phyloP scores from a whole-genome alignment of 495 filamentous ascomycete genomes.

The Xylaria castorea region DNA sequence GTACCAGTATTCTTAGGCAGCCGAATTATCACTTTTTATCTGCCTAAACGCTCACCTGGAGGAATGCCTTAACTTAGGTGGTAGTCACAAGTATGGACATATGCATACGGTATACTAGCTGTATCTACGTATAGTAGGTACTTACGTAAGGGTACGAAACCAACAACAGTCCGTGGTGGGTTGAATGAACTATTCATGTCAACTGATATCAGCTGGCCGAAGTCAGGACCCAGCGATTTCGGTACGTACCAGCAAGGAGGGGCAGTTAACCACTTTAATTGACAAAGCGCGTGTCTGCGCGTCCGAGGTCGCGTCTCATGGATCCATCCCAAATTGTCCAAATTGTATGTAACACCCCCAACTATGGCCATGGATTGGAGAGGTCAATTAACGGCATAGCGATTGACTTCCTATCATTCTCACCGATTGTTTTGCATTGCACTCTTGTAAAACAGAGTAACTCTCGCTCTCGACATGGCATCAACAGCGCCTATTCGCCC shows the following conservation, averaged over 20 bases:
- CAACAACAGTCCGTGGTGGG: too few species aligned
- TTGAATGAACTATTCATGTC: not conserved
- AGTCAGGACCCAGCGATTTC: not conserved
- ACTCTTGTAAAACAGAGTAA: not conserved
- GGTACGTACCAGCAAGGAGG: not conserved
- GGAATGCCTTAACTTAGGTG: not conserved
- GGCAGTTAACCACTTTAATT: conserved; percentile 28
- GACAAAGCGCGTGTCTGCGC: conserved; percentile 19
- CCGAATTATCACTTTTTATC: conserved; percentile 7
- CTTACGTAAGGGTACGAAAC: too few species aligned
- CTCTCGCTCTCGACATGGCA: conserved; percentile 45
- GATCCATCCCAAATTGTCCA: not conserved
- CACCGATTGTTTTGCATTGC: not conserved
- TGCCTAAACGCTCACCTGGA: not conserved
- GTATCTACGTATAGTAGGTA: too few species aligned
- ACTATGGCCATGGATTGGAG: not conserved
- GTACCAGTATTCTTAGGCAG: not conserved
- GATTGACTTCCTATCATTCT: not conserved
- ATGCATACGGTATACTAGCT: too few species aligned
- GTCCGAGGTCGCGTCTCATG: conserved; percentile 11
- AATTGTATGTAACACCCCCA: conserved; percentile 1
- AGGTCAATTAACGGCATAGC: conserved; percentile 14
- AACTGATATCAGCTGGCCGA: not conserved
- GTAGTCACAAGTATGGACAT: too few species aligned
- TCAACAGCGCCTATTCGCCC: conserved; percentile 55